Base-by-base conservation (phyloP, 1,139 yeast genomes). In the Sugiyamaella paludigena region DNA sequence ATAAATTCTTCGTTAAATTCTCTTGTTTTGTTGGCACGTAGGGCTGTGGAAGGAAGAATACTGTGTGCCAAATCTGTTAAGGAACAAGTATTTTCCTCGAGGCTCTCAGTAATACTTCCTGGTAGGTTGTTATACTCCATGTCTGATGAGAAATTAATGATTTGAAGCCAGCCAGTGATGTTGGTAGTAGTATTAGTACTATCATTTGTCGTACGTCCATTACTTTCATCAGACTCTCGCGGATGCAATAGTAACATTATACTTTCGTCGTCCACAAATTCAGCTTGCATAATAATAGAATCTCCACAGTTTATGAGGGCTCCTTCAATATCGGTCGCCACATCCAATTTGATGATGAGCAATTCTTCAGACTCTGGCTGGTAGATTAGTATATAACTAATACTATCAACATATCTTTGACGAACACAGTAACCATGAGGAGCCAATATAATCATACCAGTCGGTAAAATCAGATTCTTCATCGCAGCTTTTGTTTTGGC, bases 261-360 rank as follows among this genome's bases (percentile, higher is more conserved):
- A 5, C 38, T 33, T 1, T 52, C 49, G 24, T 55, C 54, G 30
- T 58, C 54, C n/a, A 58, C 36, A 39, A 60, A 59, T 24, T 57
- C 45, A 19, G 45, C 58, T 3, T 51, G 55, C n/a, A 51, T 53
- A 2, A 47, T 12, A 11, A 49, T 32, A 7, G 33, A 31, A 10
- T 39, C 39, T 13, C 47, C 40, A 3, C 28, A 19, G 15, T 42
- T 29, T 12, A 48, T 29, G 5, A n/a, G 8, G 11, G 31, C 43
- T 15, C 29, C 43, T n/a, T 10, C 13, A n/a, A 28, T 29, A 12
- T 9, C 16, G 28, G 15, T 12, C 9, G 27, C 24, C 26, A 10
- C 42, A 12, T 33, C 16, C 12, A 33, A 16, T 19, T 24, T 24
- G 9, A 11, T 26, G 36, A 45, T 9, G 11, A 26, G 15, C 36